Percentiles rank a stretch among this genome's conserved stretches.
These are phyloP conservation scores for Microsporum audouinii DNA, from an alignment of 2,329 filamentous ascomycete species.

Conservation along the genomic window DNA sequence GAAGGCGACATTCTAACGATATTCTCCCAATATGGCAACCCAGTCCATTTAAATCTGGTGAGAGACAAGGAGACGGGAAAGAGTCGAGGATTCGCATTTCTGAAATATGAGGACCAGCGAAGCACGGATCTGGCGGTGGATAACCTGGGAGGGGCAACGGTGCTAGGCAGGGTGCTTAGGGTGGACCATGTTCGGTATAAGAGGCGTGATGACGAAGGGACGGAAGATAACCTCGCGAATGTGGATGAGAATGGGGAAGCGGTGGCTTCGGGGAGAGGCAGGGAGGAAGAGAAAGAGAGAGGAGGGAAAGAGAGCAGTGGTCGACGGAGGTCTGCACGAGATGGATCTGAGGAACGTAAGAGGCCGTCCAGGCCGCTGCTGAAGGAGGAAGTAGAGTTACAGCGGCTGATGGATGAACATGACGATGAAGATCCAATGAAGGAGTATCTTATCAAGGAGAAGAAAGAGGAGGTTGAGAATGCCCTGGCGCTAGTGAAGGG, in stretches of 20 bases:
- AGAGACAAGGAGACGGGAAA: conserved; percentile 96
- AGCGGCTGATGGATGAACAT: conserved; percentile 61
- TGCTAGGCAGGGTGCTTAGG: conserved; percentile 66
- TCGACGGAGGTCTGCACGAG: conserved; percentile 15
- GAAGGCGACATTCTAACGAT: conserved; percentile 95
- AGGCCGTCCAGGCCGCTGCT: conserved; percentile 49
- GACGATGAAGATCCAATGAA: conserved; percentile 99
- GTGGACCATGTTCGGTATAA: conserved; percentile 95
- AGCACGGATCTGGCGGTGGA: conserved; percentile 94
- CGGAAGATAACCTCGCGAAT: conserved; percentile 39
- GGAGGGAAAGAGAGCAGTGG: conserved; percentile 17
- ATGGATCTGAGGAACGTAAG: conserved; percentile 14
- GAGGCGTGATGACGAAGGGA: conserved; percentile 58
- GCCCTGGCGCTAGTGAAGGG: conserved; percentile 41
- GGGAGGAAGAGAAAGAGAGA: conserved; percentile 24
- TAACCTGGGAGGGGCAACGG: conserved; percentile 76
- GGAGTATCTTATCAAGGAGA: conserved; percentile 74
- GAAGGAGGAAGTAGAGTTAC: conserved; percentile 71
- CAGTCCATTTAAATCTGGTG: conserved; percentile 79
- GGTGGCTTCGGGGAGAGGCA: conserved; percentile 23
- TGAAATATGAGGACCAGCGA: conserved; percentile 97
- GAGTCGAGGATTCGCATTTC: conserved; percentile 84
- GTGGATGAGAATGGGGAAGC: conserved; percentile 27
- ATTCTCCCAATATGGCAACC: conserved; percentile 94
- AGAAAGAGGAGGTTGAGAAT: conserved; percentile 73